These are phyloP conservation scores for Pleurotus citrinopileatus DNA, from an alignment of 768 basidiomycete genomes.

Conservation along the genomic window DNA sequence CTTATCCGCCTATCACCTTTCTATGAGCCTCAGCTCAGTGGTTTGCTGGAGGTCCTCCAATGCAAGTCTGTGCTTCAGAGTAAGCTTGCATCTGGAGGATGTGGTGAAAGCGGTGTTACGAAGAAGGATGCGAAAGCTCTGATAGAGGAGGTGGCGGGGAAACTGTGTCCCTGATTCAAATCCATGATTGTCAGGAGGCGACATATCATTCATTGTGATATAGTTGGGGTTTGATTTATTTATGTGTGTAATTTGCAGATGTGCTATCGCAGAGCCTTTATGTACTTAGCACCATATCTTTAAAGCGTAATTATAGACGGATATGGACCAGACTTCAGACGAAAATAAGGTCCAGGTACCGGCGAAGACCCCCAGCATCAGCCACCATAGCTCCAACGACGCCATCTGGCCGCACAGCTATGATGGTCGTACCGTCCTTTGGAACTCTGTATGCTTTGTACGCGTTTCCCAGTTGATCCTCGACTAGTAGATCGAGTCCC, in stretches of 20 bases:
- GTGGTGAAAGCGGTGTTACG: constrained; percentile 44
- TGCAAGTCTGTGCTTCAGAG: constrained; percentile 49
- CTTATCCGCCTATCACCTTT: constrained; percentile 74
- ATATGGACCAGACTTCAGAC: not conserved
- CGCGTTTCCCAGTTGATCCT: not conserved
- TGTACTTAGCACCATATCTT: too few relatives aligned
- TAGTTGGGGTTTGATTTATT: too few relatives aligned
- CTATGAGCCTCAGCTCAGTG: constrained; percentile 47
- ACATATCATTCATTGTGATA: too few relatives aligned
- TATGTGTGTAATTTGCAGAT: too few relatives aligned
- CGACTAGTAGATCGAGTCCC: not conserved
- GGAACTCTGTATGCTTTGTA: not conserved
- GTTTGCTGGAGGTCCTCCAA: constrained; percentile 72
- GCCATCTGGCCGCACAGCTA: constrained; percentile 5
- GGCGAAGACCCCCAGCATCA: not conserved
- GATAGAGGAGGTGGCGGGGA: constrained; percentile 58
- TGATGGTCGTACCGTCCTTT: not conserved
- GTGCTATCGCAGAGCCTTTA: too few relatives aligned
- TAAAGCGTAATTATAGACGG: not conserved
- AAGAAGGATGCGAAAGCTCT: constrained; percentile 69
- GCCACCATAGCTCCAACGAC: constrained; percentile 3
- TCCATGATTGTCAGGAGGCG: not conserved
- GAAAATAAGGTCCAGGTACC: not conserved
- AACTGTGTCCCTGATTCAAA: constrained; percentile 41
- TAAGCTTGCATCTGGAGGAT: constrained; percentile 57